Base-by-base conservation (phyloP, 257 asterid genomes). In the Galeopsis tetrahit region DNA sequence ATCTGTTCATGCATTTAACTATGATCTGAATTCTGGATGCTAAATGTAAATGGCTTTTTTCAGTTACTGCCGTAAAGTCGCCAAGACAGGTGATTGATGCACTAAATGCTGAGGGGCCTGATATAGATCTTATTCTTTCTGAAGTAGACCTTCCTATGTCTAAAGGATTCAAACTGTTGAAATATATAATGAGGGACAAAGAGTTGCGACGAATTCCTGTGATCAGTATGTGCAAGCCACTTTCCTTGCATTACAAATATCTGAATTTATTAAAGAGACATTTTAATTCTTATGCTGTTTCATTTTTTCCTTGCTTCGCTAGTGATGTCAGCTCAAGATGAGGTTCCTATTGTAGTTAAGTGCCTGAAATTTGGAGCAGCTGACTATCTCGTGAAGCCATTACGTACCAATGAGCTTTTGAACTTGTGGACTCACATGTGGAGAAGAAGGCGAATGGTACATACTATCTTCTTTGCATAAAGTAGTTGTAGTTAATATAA, bases 381-480 rank as follows among this genome's bases (percentile, higher is more conserved):
- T 35, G 99, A 95, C 82, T 95, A 95, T 86, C 99, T 95, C 34
- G 98, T 95, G 81, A 95, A 92, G 82, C 99, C 99, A 48, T 79
- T 95, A 66, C 98, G 99, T 49, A 86, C 95, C 40, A 95, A 95
- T 84, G 99, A 95, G 79, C 85, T 95, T 46, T 77, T 95, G 87
- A 95, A 92, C 88, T 84, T 95, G 93, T 95, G 99, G 99, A 95
- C 97, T 69, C 99, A 95, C 85, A 90, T 95, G 98, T 95, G 99
- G 99, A 92, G 98, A 83, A 84, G 97, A 77, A 75, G 99, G 85
- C 82, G 93, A 80, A 88, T 85, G 87, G 99, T 77, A 90, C 59
- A 77, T 77, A 32, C 31, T 53, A 71, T 63, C 66, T 66, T 53
- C 33, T 68, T 58, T 71, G 66, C 56, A 31, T 57, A 7, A 52